Base-by-base conservation (phyloP, 1,284 basidiomycete genomes). In the Naganishia albida region DNA sequence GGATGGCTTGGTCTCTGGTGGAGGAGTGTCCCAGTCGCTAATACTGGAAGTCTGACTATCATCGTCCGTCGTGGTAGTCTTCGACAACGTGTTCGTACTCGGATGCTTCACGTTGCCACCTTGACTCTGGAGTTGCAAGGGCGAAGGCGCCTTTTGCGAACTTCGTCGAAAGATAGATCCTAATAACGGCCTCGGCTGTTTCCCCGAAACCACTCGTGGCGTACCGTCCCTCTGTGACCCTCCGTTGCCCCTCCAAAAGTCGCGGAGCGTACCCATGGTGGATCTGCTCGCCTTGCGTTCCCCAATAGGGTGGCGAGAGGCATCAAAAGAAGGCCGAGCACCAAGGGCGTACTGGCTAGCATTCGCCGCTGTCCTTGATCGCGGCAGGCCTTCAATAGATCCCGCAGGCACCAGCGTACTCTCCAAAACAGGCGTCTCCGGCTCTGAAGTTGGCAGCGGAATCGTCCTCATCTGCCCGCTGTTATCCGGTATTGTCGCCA, bases 11-110 rank as follows among this genome's bases (percentile, higher is more conserved):
- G 20, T 16, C 40, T 44, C 40, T 20, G 43, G 40, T 15, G 54
- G 40, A 30, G 44, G 53, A 55, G 51, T 44, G 34, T 65, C 63
- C 63, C 63, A 65, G 34, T 65, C 63, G 40, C 63, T 65, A 3
- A 51, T 7, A 18, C 54, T 65, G 13, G 63, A 57, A 26, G 38
- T 34, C n/a, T 30, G 48, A 52, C 63, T 59, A 30, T 18, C 26
- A 28, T 54, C 40, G 2, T 39, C 55, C 18, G 25, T 20, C 6
- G 34, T 34, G 34, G 34, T 34, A 34, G 34, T 34, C 34, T 34
- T 34, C 34, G 34, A 34, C 34, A 34, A 34, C 34, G 34, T 10
- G 34, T 34, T 34, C 34, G 34, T 34, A 10, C 34, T 34, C 34
- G 34, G 34, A 4, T 34, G 34, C 34, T 34, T 34, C 34, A 34